Evolutionary conservation across 352 stramenopile genomes (phyloP).

Genomic region (Phytophthora citrophthora): DNA sequence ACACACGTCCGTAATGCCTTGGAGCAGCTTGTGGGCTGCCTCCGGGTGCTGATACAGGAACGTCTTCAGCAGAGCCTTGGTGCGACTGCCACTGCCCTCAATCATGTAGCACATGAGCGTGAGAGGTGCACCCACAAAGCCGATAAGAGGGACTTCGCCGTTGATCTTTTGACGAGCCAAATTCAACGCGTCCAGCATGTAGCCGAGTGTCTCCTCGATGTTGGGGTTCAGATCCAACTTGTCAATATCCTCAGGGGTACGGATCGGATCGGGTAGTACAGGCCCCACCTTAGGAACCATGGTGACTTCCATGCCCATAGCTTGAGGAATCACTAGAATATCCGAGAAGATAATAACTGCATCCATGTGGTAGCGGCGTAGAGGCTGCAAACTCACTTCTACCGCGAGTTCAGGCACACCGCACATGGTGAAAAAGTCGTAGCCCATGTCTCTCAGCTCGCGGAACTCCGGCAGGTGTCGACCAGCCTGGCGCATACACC

Average conservation of each 20-base stretch:
- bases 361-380: conserved; percentile 94
- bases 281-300: conserved; percentile 96
- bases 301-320: conserved; percentile 96
- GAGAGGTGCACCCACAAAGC: conserved; percentile 97
- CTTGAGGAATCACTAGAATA: conserved; percentile 98
- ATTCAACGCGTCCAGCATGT: conserved; percentile 96
- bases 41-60: conserved; percentile 95
- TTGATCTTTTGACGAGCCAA: conserved; percentile 93
- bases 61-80: conserved; percentile 93
- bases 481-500: conserved; percentile 98
- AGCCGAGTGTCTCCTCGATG: conserved; percentile 94
- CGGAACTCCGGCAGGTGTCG: conserved; percentile 90
- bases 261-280: conserved; percentile 77
- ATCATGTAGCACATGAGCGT: conserved; percentile 99
- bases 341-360: conserved; percentile 99
- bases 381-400: conserved; percentile 97
- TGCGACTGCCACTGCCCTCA: conserved; percentile 96
- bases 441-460: conserved; percentile 79
- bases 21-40: conserved; percentile 91
- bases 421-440: conserved; percentile 93
- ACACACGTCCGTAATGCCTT: conserved; percentile 95
- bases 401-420: conserved; percentile 86
- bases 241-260: conserved; percentile 89
- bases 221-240: conserved; percentile 90
- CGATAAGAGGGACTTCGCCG: conserved; percentile 96